Evolutionary conservation across 2,329 filamentous ascomycete species (phyloP), one percentile per base, ranked within the genome.

Genomic region (Teratosphaeria epicoccoides): DNA sequence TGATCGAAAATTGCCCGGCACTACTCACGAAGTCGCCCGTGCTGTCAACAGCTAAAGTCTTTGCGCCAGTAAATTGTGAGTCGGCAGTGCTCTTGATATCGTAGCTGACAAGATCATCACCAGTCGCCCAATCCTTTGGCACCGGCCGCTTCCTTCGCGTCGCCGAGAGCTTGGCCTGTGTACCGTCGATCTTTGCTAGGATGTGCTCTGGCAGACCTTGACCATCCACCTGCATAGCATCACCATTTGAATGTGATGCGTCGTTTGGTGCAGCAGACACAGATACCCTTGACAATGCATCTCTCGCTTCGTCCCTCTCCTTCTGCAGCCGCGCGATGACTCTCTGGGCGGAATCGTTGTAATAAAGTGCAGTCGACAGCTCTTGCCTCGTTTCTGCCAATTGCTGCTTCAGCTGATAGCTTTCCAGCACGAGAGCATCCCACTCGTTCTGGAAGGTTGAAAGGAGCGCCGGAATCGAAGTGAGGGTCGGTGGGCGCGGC

Each of bases 381-480:
- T 98, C 93, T 72, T 96, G 90, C 59, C 91, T 79, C 43, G 90
- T 95, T 67, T 95, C 87, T 49, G 85, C 79, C 56, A 98, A 76
- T 66, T 95, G 88, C 69, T 96, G 87, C 72, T 87, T 85, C 54
- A 97, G 74, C 60, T 88, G 93, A 69, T 89, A 96, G 48, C 88
- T 87, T 73, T 98, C 93, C 29, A 97, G 76, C 11, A 91, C 88
- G 44, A 96, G 74, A 7, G 90, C 85, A 68, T 98, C 93, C 93
- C 93, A 98, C 76, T 98, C 93, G 69, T 95, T 95, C 70, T 98
- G 93, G 70, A 98, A 97, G 37, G 90, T 86, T 47, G 88, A 86
- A 51, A 98, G 85, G 51, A 98, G 81, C 17, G 93, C 89, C 22
- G 93, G 93, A 66, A 98, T 95, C 33, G 93, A 98, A 50, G 93